Base-by-base conservation (phyloP, 257 asterid species). In the Cinchona pubescens region DNA sequence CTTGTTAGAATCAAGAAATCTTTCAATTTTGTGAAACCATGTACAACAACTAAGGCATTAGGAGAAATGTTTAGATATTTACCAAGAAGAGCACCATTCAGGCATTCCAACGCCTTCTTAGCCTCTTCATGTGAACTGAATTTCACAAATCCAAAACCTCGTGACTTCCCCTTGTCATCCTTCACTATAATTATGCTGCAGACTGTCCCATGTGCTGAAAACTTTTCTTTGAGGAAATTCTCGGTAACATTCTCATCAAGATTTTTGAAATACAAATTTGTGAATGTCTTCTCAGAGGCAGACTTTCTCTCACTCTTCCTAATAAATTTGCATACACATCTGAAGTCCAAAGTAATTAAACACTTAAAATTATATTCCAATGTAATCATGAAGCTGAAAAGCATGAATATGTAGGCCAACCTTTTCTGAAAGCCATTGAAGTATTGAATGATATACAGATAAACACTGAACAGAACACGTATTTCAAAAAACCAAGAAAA, bases 91-190 rank as follows among this genome's bases (percentile, higher is more conserved):
- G 58, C 67, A 70, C 91, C 97, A 80, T 90, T 76, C 69, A 90
- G 72, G 76, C 90, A 88, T 79, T 84, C 86, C 79, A 85, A 74
- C 15, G 96, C 94, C 71, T 71, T 63, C 75, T 81, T 85, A 80
- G 96, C 96, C 59, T 86, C 89, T 74, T 84, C 89, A 23, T 90
- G 86, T 56, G 88, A 79, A 65, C 84, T 87, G 78, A 88, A 92
- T 78, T 88, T 83, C 67, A 89, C 94, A 81, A 90, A 90, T 65
- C 97, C 97, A 83, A 89, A 92, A 56, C 97, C 97, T 84, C 71
- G 89, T 3, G 94, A 87, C 76, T 83, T 82, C 55, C 96, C 96
- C 61, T 82, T 85, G 32, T 82, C 89, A 79, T 90, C 92, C 77
- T 86, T 88, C 77, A 88, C 71, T 61, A 92, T 78, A 76, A 74